Percentiles rank a stretch among this genome's conserved stretches.
phyloP scores from a whole-genome alignment of 306 rosid genomes.

The Dryas drummondii region DNA sequence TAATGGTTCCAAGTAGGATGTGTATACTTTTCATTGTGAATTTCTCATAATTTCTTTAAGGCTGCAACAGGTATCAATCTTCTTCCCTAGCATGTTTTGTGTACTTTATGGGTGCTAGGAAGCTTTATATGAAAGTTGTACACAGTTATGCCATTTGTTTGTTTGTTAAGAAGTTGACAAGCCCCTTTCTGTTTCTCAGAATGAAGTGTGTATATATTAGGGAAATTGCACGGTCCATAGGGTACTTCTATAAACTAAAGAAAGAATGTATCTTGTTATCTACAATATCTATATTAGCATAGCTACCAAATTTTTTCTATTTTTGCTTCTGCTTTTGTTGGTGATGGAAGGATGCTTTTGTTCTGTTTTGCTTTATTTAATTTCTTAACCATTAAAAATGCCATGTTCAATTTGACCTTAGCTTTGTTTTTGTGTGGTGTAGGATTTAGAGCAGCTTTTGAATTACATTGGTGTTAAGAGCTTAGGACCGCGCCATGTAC shows the following conservation, averaged over 20 bases:
- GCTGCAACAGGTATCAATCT: no score
- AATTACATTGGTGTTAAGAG: conserved; percentile 81
- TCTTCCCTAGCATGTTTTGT: no score
- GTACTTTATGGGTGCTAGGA: no score
- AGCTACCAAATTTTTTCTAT: not conserved
- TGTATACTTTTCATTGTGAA: no score
- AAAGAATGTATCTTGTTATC: not conserved
- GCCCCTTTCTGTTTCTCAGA: not conserved
- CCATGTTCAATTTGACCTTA: conserved; percentile 10
- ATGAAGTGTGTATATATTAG: not conserved
- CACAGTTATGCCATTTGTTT: not conserved
- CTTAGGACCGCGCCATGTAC: conserved; percentile 87
- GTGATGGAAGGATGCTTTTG: not conserved
- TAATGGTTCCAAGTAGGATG: no score
- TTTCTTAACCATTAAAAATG: not conserved
- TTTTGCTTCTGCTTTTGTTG: not conserved
- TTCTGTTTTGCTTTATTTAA: not conserved
- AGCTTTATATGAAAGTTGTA: no score
- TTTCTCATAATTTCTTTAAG: no score
- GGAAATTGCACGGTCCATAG: not conserved
- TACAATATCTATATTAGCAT: not conserved
- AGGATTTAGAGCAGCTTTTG: conserved; percentile 97
- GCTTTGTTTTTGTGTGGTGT: conserved; percentile 27
- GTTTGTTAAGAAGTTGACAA: not conserved
- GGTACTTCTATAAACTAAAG: not conserved